Base-by-base conservation (phyloP, 2,329 filamentous ascomycete genomes). In the Furcasterigmium furcatum region DNA sequence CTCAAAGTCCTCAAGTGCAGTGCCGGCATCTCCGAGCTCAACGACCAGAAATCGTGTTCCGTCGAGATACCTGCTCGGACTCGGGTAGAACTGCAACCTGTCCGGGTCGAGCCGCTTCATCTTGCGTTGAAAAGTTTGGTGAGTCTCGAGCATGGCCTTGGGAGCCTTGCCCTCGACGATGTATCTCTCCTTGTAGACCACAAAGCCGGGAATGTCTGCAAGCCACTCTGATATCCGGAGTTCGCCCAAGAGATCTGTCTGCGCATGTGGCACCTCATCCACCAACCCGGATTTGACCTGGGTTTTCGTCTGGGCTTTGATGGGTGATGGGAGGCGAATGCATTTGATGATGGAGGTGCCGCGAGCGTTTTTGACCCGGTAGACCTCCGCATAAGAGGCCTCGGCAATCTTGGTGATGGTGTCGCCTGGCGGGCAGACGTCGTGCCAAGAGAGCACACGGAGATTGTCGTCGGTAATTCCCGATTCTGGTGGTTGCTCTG, bases 321-420 rank as follows among this genome's bases (percentile, higher is more conserved):
- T 78, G 4, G 77, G 76, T 1, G 79, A 82, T 10, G 74, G 62
- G 9, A 85, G 70, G 3, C 80, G 74, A 47, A 85, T 80, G 18
- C 79, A 75, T 53, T 85, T 85, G 63, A 85, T 79, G 55, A 85
- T 83, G 58, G 79, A 84, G 21, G 76, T 81, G 9, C 80, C 80
- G 14, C 73, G 68, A 38, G 71, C 67, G 55, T 82, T 84, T 39
- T 69, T 77, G 52, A 85, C 72, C 9, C 80, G 78, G 54, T 84
- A 85, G 9, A 85, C 80, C 57, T 85, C 82, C 6, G 82, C 80
- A 53, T 79, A 85, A 3, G 82, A 85, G 5, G 82, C 81, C 58
- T 85, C 82, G 9, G 82, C 81, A 42, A 85, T 85, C 62, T 85
- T 85, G 36, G 72, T 70, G 41, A 85, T 79, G 29, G 62, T 61